Evolutionary conservation across 179 eudicot genomes (phyloP), one percentile per base, ranked within the genome.

Genomic region (Spergularia azorica): DNA sequence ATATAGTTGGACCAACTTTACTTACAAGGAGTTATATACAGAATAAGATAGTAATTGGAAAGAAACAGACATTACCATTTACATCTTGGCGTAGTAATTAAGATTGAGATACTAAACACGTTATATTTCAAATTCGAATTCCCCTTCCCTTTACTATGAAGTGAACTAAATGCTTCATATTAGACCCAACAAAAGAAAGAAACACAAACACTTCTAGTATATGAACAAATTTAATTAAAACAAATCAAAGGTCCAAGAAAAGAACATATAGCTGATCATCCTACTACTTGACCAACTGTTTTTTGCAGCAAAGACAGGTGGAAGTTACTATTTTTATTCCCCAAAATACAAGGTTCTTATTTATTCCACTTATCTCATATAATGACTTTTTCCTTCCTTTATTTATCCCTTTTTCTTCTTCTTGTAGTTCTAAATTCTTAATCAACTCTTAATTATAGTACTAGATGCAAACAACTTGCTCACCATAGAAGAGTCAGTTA

Each of bases 321-420:
- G 72, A 63, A 75, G 71, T 80, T 80, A 70, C 76, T 62, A 68
- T 74, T 52, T 68, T 55, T 57, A 56, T 46, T 70, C 61, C 58
- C 65, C 58, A 67, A 74, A 74, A 51, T 79, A 60, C 63, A 68
- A 79, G 71, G 48, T 74, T 63, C 71, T 75, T 57, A 75, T 75
- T 75, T 41, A 61, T 70, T 70, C 76, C 26, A 80, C 76, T 70
- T 70, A 75, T 63, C 17, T 48, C 16, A 17, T 17, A 55, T 68
- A 80, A 46, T 80, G 72, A 80, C 83, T 26, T 80, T 80, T 80
- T 71, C 61, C 60, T 6, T 59, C 48, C 26, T 51, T 64, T 54
- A 52, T 5, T 10, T 52, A 5, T 61, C 12, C 11, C 41, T 41
- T 26, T 26, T 21, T 26, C 56, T 0, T 21, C 9, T 13, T n/a